Base-by-base conservation (phyloP, 805 yeast species). In the Clavispora carvajalis region DNA sequence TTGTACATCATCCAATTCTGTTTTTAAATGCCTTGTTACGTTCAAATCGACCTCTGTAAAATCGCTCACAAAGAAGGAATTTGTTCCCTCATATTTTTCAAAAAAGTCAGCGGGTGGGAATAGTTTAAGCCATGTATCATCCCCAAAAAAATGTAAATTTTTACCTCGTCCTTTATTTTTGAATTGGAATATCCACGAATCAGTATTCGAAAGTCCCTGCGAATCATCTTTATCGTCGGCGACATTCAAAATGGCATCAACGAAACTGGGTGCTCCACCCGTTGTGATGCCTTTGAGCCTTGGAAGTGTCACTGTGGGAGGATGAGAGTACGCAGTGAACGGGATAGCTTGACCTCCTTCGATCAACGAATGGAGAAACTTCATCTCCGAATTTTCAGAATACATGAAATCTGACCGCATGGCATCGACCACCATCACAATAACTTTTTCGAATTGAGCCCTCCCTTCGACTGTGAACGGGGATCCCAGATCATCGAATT, bases 301-400 rank as follows among this genome's bases (percentile, higher is more conserved):
- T 0, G 99, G 99, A 28, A 93, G 67, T 0, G 99, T 93, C 8
- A 93, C 99, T 0, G 99, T 93, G 3, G 99, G 99, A 1, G 99
- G 98, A 48, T 85, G 85, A 1, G 96, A 82, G 58, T 72, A 85
- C 0, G 96, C 96, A 0, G 99, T 93, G 59, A 79, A 90, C 0
- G 96, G 96, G 37, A 90, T 54, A 0, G 93, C 98, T 25, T 71
- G 52, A 9, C 95, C 95, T 0, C 69, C 49, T 38, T 76, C 72
- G 7, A 91, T 65, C 42, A 90, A 62, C 2, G 62, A 47, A 48
- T 91, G 98, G 0, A 85, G 74, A 53, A 76, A 78, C 0, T 54
- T 31, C 85, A 93, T 86, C 7, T 75, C 55, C 0, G 96, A 87
- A 13, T 50, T 41, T 2, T 63, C 65, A 1, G 85, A 74, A 54